Base-by-base conservation (phyloP, 305 asterid genomes). In the Ilex paraguariensis region DNA sequence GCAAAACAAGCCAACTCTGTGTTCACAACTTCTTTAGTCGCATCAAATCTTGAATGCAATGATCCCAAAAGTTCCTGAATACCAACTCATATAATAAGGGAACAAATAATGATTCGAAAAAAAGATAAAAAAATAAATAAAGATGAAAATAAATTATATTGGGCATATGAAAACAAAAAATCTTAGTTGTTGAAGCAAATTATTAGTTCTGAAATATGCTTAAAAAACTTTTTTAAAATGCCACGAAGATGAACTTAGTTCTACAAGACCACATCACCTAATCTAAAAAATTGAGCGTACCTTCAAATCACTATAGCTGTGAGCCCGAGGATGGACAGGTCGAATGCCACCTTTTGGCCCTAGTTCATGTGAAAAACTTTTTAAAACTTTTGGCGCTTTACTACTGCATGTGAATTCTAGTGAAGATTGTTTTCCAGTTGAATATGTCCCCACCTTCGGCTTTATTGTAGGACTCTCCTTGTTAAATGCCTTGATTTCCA, bases 311-410 rank as follows among this genome's bases (percentile, higher is more conserved):
- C 74, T 73, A 71, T 61, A 87, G 83, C 96, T 91, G 75, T 81
- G 95, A 73, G 98, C 85, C 76, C 95, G 84, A 39, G 90, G 84
- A 60, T 80, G 82, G 66, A 79, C 63, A 57, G 87, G 73, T 60
- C 75, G 95, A 63, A 85, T 75, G 60, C 96, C 90, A 72, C 91
- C 90, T 67, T 73, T 88, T 60, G 87, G 91, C 69, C 91, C 92
- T 82, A 91, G 76, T 80, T 88, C 96, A 62, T 91, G 98, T 48
- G 98, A 91, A 78, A 87, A 91, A 64, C 98, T 91, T 79, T 91
- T 91, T 63, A 88, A 66, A 66, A 72, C 66, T 75, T 82, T 86
- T 54, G 81, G 75, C 60, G 71, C 76, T 67, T 84, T 82, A 65
- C 69, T 63, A 62, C 79, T 71, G 45, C 74, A 67, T 62, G 66